phyloP scores from a whole-genome alignment of 2,329 filamentous ascomycete genomes.

The Penicillium fuscoglaucum region DNA sequence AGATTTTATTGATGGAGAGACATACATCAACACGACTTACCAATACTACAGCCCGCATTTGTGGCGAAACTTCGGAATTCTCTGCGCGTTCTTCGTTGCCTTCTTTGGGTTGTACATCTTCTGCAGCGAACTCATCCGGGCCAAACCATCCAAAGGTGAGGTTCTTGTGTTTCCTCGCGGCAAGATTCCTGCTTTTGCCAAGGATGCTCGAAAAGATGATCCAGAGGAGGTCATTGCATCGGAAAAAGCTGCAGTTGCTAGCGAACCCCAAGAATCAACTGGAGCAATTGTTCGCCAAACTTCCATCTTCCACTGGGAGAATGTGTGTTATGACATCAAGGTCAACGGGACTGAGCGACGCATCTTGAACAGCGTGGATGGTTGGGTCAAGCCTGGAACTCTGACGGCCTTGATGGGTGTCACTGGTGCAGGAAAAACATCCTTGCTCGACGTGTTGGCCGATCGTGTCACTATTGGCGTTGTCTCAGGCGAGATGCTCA shows the following conservation, averaged over 20 bases:
- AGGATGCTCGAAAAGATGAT: slow-evolving; percentile 27
- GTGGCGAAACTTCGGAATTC: slow-evolving; percentile 69
- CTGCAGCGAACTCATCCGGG: slow-evolving; percentile 59
- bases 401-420: slow-evolving; percentile 88
- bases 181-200: slow-evolving; percentile 55
- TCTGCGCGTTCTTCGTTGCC: slow-evolving; percentile 61
- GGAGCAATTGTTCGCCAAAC: slow-evolving; percentile 66
- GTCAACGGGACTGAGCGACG: slow-evolving; percentile 76
- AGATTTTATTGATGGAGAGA: slow-evolving; percentile 57
- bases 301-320: slow-evolving; percentile 83
- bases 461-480: slow-evolving; percentile 86
- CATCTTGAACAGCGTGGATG: slow-evolving; percentile 81
- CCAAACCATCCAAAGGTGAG: slow-evolving; percentile 72
- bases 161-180: slow-evolving; percentile 71
- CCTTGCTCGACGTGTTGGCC: slow-evolving; percentile 80
- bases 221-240: slow-evolving; percentile 21
- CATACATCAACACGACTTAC: slow-evolving; percentile 57
- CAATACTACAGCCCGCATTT: slow-evolving; percentile 58
- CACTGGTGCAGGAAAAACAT: slow-evolving; percentile 89
- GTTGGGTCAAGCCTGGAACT: slow-evolving; percentile 91
- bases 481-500: slow-evolving; percentile 79
- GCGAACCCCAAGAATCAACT: slow-evolving; percentile 69
- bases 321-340: slow-evolving; percentile 79
- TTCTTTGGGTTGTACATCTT: slow-evolving; percentile 63
- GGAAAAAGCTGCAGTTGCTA: slow-evolving; percentile 55